Base-by-base conservation (phyloP, 805 yeast species). In the Ogataea thermomethanolica region DNA sequence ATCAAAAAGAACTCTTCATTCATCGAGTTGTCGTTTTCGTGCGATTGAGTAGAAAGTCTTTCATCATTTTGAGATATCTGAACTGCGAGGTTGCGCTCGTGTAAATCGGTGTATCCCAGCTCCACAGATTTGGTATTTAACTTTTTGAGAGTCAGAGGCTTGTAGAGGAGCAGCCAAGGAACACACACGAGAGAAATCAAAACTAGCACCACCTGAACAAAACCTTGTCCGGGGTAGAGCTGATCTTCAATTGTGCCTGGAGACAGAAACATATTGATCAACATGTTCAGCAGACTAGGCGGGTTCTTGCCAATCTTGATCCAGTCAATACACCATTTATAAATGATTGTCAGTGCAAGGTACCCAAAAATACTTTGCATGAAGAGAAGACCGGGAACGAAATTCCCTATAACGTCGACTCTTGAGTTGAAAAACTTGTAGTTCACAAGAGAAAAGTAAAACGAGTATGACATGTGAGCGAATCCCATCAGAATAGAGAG, bases 361-460 rank as follows among this genome's bases (percentile, higher is more conserved):
- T 83, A 83, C 11, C 90, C 90, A 56, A 83, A 83, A 29, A 83
- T 82, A 50, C 83, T 72, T 57, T 80, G 85, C 88, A 82, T 80
- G 64, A 82, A 83, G 33, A 82, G 61, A 38, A 82, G 68, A 15
- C 89, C 87, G 1, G 90, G 90, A 33, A 82, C 67, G 51, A 82
- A 83, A 54, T 81, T 82, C 46, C 88, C 89, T 37, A 82, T 62
- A 35, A 83, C 76, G 55, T 83, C 88, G 47, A 82, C 75, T 51
- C 62, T 63, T 9, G 83, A 76, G 29, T 73, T 66, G 66, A 80
- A 81, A 51, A 70, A 70, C 25, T 73, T 50, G 47, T 73, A 76
- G 52, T 83, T 83, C 21, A 76, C 85, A 46, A 81, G 65, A n/a
- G 86, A 78, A 55, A 79, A 81, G 63, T 74, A 62, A 54, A 74